phyloP scores from a whole-genome alignment of 805 yeast genomes.

The Kodamaea nitidulidarum region DNA sequence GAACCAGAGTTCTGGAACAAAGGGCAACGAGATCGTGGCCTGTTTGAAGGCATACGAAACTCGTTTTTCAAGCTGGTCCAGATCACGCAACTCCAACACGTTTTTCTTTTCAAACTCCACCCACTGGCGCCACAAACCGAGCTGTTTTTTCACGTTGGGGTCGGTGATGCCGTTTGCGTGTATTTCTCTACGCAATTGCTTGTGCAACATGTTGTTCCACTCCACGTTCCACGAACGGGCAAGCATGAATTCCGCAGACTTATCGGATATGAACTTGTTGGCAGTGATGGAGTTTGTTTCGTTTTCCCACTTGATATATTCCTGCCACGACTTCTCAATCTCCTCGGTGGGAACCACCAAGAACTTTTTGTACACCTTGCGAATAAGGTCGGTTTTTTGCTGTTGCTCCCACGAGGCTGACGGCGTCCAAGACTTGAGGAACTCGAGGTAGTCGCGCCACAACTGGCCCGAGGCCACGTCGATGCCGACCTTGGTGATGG shows the following conservation, averaged over 20 bases:
- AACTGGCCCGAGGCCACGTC: conserved; percentile 68
- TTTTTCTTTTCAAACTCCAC: conserved; percentile 74
- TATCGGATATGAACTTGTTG: conserved; percentile 77
- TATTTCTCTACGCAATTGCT: conserved; percentile 41
- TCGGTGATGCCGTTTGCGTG: conserved; percentile 23
- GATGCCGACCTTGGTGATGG: conserved; percentile 69
- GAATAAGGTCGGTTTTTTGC: conserved; percentile 69
- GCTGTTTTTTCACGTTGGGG: conserved; percentile 35
- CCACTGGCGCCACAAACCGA: conserved; percentile 68
- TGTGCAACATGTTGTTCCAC: conserved; percentile 55
- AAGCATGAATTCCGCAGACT: conserved; percentile 79
- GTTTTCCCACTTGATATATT: conserved; percentile 80
- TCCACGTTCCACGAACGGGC: conserved; percentile 77
- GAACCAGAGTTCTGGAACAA: conserved; percentile 76
- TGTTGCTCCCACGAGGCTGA: conserved; percentile 79
- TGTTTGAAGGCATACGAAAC: conserved; percentile 70
- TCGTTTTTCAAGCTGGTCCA: conserved; percentile 45
- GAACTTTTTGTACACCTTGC: conserved; percentile 68
- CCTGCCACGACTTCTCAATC: conserved; percentile 76
- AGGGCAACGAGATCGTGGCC: conserved; percentile 57
- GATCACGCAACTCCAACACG: conserved; percentile 56
- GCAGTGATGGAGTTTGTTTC: conserved; percentile 71
- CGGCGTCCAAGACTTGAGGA: conserved; percentile 75
- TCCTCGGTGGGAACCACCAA: conserved; percentile 72
- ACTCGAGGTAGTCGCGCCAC: conserved; percentile 82